phyloP scores from a whole-genome alignment of 2,329 filamentous ascomycete species.

The Cordyceps tenuipes region DNA sequence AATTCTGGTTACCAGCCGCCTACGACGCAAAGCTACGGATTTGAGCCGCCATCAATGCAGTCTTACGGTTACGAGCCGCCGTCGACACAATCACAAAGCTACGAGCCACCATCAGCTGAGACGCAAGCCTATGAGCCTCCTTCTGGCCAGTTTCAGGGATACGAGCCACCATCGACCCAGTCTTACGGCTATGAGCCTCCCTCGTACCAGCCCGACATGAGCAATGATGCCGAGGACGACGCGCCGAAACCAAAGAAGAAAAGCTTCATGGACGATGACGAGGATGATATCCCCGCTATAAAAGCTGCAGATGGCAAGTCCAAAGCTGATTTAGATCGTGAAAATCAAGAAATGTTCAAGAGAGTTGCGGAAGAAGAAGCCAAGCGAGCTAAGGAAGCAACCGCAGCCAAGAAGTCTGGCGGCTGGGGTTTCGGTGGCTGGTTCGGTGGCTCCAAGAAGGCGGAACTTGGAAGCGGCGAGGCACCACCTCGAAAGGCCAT shows the following conservation, averaged over 20 bases:
- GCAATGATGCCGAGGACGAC: conserved; percentile 34
- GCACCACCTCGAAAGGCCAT: conserved; percentile 58
- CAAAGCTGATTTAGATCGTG: conserved; percentile 62
- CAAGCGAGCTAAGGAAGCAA: conserved; percentile 47
- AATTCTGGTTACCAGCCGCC: conserved; percentile 10
- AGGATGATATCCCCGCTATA: conserved; percentile 55
- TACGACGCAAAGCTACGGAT: not conserved
- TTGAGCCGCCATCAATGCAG: conserved; percentile 3
- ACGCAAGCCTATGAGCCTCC: conserved; percentile 5
- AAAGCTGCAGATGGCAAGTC: conserved; percentile 44
- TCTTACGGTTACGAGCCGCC: conserved; percentile 5
- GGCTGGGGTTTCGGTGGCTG: conserved; percentile 73
- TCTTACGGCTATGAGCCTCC: conserved; percentile 49
- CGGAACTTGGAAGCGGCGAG: conserved; percentile 24
- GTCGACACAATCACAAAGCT: not conserved
- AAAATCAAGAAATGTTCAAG: conserved; percentile 78
- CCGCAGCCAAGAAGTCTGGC: conserved; percentile 46
- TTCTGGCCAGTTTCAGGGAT: not conserved
- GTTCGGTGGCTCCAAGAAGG: conserved; percentile 65
- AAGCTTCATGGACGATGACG: conserved; percentile 74
- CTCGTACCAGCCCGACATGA: conserved; percentile 45
- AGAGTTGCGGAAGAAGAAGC: conserved; percentile 72
- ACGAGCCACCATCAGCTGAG: too few species aligned
- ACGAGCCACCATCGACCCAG: not conserved
- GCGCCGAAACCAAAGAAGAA: conserved; percentile 61